Evolutionary conservation across 2,329 filamentous ascomycete genomes (phyloP).

Genomic region (Hymenoscyphus repandus): DNA sequence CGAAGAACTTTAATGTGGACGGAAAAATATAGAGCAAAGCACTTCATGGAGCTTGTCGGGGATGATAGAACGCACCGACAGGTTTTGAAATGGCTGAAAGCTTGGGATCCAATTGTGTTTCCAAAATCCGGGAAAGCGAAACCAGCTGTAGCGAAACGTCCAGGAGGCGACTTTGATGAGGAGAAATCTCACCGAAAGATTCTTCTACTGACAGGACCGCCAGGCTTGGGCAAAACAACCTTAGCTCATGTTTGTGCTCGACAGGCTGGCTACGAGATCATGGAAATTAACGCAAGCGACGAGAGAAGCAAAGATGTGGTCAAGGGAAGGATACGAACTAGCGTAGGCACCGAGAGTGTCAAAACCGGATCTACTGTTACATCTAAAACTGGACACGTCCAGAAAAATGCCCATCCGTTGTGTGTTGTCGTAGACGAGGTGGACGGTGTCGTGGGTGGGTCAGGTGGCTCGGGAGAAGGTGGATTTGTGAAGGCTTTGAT

Average conservation of each 20-base stretch:
- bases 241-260: constrained; percentile 91
- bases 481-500: constrained; percentile 95
- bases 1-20: constrained; percentile 71
- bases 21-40: constrained; percentile 90
- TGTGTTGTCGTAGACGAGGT: constrained; percentile 97
- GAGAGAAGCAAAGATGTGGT: constrained; percentile 88
- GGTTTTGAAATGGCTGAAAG: constrained; percentile 89
- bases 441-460: constrained; percentile 83
- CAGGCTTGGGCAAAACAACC: constrained; percentile 92
- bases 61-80: constrained; percentile 90
- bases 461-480: constrained; percentile 73
- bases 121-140: constrained; percentile 60
- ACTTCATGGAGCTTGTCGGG: constrained; percentile 88
- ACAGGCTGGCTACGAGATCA: constrained; percentile 92
- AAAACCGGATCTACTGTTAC: constrained; percentile 59
- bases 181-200: constrained; percentile 83
- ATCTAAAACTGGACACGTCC: constrained; percentile 47
- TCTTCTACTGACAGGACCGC: constrained; percentile 82
- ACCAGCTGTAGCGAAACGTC: constrained; percentile 37
- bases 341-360: constrained; percentile 90
- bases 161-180: constrained; percentile 47
- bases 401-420: constrained; percentile 76
- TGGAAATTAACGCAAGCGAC: constrained; percentile 97
- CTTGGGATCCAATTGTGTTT: constrained; percentile 90
- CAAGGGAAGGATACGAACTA: constrained; percentile 83